phyloP scores from a whole-genome alignment of 2,329 filamentous ascomycete genomes.

The Epichloe sp. region DNA sequence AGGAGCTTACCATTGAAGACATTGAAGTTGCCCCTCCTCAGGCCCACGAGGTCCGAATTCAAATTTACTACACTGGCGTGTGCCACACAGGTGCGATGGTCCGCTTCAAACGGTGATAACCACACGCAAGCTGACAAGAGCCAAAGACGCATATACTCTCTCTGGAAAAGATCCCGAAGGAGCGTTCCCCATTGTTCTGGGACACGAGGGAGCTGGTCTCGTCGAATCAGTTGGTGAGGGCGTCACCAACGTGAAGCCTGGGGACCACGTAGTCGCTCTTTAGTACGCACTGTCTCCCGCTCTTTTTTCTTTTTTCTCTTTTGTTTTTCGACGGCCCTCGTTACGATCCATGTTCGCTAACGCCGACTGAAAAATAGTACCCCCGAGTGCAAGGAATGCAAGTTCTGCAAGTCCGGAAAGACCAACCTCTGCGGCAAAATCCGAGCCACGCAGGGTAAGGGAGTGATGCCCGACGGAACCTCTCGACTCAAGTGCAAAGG shows the following conservation, averaged over 20 bases:
- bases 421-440: slow-evolving; percentile 99
- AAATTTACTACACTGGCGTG: slow-evolving; percentile 96
- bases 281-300: slow-evolving; percentile 43
- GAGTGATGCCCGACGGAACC: slow-evolving; percentile 95
- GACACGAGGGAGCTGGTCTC: slow-evolving; percentile 83
- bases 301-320: not conserved
- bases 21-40: slow-evolving; percentile 77
- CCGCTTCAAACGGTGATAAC: not conserved
- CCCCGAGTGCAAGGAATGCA: slow-evolving; percentile 94
- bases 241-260: slow-evolving; percentile 85
- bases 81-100: slow-evolving; percentile 72
- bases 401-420: slow-evolving; percentile 99
- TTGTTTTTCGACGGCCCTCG: no score
- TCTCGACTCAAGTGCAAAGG: slow-evolving; percentile 90
- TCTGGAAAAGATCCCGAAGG: slow-evolving; percentile 96
- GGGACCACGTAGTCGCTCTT: slow-evolving; percentile 81
- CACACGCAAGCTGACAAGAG: slow-evolving; percentile 3
- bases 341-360: not conserved
- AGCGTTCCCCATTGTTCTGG: slow-evolving; percentile 77
- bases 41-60: slow-evolving; percentile 90
- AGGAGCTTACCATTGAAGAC: slow-evolving; percentile 79
- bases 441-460: slow-evolving; percentile 86
- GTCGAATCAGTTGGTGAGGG: slow-evolving; percentile 91
- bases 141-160: slow-evolving; percentile 75
- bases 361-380: slow-evolving; percentile 43